These are phyloP conservation scores for Calycina herbarum DNA, from an alignment of 2,329 filamentous ascomycete genomes.

Conservation along the genomic window DNA sequence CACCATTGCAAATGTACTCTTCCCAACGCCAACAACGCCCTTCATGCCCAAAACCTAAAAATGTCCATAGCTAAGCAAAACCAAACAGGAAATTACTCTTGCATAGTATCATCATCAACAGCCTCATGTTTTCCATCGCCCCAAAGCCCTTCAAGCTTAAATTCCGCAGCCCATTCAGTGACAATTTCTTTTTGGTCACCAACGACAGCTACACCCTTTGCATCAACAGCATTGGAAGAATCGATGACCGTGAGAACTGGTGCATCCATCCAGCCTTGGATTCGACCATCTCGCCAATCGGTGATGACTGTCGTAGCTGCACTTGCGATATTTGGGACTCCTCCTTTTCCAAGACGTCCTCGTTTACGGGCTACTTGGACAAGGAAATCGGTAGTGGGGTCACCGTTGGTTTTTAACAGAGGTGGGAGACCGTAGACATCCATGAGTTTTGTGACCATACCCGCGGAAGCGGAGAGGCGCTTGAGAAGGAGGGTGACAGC, in stretches of 20 bases:
- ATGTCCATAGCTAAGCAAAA: not conserved
- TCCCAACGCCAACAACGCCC: not conserved
- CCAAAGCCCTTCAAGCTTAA: slow-evolving; percentile 92
- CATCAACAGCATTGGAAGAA: slow-evolving; percentile 38
- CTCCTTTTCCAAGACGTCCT: slow-evolving; percentile 82
- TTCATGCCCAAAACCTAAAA: not conserved
- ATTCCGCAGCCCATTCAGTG: slow-evolving; percentile 89
- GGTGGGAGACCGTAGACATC: slow-evolving; percentile 82
- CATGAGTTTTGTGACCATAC: slow-evolving; percentile 76
- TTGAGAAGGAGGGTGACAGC: slow-evolving; percentile 83
- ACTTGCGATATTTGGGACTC: slow-evolving; percentile 82
- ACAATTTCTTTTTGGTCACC: slow-evolving; percentile 84
- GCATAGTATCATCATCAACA: slow-evolving; percentile 33
- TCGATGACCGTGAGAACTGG: slow-evolving; percentile 61
- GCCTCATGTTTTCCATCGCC: slow-evolving; percentile 55
- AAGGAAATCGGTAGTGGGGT: slow-evolving; percentile 85
- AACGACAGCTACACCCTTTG: slow-evolving; percentile 46
- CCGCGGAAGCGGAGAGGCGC: slow-evolving; percentile 70
- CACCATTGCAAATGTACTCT: not conserved
- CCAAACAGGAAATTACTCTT: slow-evolving; percentile 29
- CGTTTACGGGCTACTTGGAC: slow-evolving; percentile 94
- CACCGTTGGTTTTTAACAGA: slow-evolving; percentile 68
- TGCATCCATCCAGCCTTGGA: slow-evolving; percentile 87
- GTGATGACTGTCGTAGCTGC: slow-evolving; percentile 91
- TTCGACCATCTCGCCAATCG: slow-evolving; percentile 95